Percentiles rank a stretch among this genome's conserved stretches.
phyloP scores from a whole-genome alignment of 495 filamentous ascomycete species.

The Penicillium tannophilum region DNA sequence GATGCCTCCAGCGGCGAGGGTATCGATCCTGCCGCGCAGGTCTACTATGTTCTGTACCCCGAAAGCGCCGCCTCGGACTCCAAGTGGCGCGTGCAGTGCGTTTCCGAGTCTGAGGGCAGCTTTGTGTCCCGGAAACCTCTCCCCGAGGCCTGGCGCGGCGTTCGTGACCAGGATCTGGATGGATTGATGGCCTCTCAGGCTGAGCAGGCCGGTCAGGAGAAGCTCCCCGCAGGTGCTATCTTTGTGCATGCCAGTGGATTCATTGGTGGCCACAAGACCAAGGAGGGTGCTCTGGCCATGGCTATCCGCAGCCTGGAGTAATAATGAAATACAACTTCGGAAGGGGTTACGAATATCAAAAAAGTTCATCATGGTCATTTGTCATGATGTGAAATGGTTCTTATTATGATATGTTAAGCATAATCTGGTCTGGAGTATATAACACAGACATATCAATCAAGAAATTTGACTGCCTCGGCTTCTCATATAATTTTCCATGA shows the following conservation, averaged over 20 bases:
- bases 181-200: constrained; percentile 65
- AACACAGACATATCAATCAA: neutral
- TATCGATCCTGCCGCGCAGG: constrained; percentile 46
- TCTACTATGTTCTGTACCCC: constrained; percentile 87
- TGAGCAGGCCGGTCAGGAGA: constrained; percentile 40
- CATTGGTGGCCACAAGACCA: constrained; percentile 91
- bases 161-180: constrained; percentile 82
- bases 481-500: neutral
- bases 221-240: constrained; percentile 65
- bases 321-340: constrained; percentile 24
- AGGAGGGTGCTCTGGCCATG: constrained; percentile 87
- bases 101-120: constrained; percentile 74
- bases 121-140: constrained; percentile 89
- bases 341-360: constrained; percentile 17
- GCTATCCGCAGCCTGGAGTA: constrained; percentile 69
- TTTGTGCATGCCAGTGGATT: constrained; percentile 96
- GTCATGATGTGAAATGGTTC: neutral
- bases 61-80: constrained; percentile 68
- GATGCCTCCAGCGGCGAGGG: constrained; percentile 44
- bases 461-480: neutral
- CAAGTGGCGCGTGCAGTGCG: constrained; percentile 92
- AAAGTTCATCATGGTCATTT: constrained; percentile 17
- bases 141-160: constrained; percentile 87
- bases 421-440: neutral
- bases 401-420: neutral